These are phyloP conservation scores for Cicer pinnatifidum DNA, from an alignment of 306 rosid species.

Conservation along the genomic window DNA sequence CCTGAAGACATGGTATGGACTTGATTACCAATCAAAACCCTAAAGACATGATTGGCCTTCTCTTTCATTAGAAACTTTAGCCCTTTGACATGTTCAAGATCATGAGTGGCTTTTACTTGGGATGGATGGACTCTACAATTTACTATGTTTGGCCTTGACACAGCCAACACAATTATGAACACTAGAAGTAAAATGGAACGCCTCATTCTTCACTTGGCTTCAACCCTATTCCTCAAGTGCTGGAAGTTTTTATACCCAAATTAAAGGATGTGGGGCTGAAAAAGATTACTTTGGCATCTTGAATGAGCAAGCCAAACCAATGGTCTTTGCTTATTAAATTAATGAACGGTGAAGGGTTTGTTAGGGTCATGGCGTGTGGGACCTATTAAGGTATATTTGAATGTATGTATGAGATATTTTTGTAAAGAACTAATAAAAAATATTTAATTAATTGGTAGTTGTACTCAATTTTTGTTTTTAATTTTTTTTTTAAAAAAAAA, in stretches of 20 bases:
- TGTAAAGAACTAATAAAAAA: background rate
- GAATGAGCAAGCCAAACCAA: slow-evolving; percentile 41
- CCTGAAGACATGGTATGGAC: slow-evolving; percentile 72
- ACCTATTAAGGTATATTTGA: slow-evolving; percentile 46
- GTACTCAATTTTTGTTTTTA: background rate
- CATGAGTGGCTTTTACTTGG: slow-evolving; percentile 25
- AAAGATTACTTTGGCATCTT: slow-evolving; percentile 67
- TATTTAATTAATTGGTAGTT: background rate
- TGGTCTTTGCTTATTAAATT: slow-evolving; percentile 38
- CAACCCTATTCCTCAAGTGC: slow-evolving; percentile 41
- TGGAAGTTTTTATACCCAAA: slow-evolving; percentile 47
- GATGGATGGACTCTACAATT: slow-evolving; percentile 53
- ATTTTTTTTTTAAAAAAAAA: too few species aligned
- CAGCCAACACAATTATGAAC: slow-evolving; percentile 42
- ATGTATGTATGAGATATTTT: slow-evolving; percentile 38
- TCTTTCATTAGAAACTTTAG: slow-evolving; percentile 9
- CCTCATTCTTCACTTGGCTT: slow-evolving; percentile 53
- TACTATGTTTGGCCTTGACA: slow-evolving; percentile 43
- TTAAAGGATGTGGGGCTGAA: slow-evolving; percentile 55
- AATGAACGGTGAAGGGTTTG: slow-evolving; percentile 66
- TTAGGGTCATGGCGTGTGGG: slow-evolving; percentile 52
- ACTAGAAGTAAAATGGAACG: slow-evolving; percentile 36
- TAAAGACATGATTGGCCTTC: slow-evolving; percentile 13
- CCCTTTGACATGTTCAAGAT: slow-evolving; percentile 23
- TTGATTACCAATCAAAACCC: slow-evolving; percentile 46